Conservation (phyloP, 1,139 yeast genomes). For the Kurtzmaniella natalensis region DNA sequence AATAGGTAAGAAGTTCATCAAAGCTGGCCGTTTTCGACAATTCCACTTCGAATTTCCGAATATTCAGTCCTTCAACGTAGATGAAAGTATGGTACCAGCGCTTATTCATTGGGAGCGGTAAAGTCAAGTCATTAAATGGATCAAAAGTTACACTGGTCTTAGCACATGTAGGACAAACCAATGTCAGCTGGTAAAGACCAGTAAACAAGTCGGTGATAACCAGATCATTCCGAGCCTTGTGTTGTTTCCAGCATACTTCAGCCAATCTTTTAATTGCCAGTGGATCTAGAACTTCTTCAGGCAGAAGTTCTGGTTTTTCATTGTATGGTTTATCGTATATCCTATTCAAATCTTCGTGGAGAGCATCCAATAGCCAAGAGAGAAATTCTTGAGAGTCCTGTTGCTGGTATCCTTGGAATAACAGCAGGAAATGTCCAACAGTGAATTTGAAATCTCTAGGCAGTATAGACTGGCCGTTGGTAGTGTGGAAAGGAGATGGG, state of each 20-base stretch:
- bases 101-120: conserved; percentile 79
- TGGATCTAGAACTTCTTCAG: conserved; percentile 53
- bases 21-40: conserved; percentile 63
- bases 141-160: conserved; percentile 88
- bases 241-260: conserved; percentile 74
- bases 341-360: conserved; percentile 90
- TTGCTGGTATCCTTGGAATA: conserved; percentile 86
- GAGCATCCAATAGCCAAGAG: conserved; percentile 83
- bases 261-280: conserved; percentile 62
- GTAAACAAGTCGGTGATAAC: conserved; percentile 81
- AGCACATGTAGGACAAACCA: conserved; percentile 81
- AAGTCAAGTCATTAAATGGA: conserved; percentile 86
- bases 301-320: conserved; percentile 78
- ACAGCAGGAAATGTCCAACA: conserved; percentile 72
- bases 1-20: conserved; percentile 57
- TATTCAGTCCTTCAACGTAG: conserved; percentile 44
- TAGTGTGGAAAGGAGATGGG: conserved; percentile 9
- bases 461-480: conserved; percentile 26
- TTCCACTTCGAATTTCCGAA: conserved; percentile 60
- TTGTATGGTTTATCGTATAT: conserved; percentile 78
- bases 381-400: conserved; percentile 96
- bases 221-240: conserved; percentile 79
- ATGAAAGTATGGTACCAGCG: conserved; percentile 68
- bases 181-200: conserved; percentile 84
- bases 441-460: conserved; percentile 80